phyloP scores from a whole-genome alignment of 257 asterid species.

The Nyctanthes arbortristis region DNA sequence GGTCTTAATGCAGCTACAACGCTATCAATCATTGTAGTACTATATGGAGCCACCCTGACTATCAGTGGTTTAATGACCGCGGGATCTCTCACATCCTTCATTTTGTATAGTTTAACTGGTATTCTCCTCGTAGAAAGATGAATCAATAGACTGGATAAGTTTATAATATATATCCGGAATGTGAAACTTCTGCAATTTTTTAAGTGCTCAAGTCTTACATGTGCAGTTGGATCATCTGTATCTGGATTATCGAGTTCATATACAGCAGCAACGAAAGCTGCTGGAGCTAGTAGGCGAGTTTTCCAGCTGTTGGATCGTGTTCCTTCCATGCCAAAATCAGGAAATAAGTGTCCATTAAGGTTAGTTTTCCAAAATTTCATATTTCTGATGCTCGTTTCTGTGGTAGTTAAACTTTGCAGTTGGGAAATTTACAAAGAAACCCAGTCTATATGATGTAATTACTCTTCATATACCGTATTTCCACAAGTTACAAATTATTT shows the following conservation, averaged over 20 bases:
- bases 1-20: constrained; percentile 61
- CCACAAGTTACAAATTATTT: too few species aligned
- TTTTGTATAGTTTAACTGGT: constrained; percentile 72
- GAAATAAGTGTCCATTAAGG: constrained; percentile 67
- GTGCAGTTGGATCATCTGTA: constrained; percentile 66
- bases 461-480: too few species aligned
- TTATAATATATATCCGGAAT: not conserved
- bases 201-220: not conserved
- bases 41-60: constrained; percentile 64
- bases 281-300: constrained; percentile 93
- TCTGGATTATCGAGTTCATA: constrained; percentile 70
- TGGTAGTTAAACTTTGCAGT: too few species aligned
- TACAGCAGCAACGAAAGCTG: constrained; percentile 84
- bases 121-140: not conserved
- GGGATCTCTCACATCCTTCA: constrained; percentile 67
- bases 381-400: too few species aligned
- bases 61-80: constrained; percentile 61
- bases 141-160: not conserved
- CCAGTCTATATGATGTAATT: not conserved
- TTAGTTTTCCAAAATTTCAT: too few species aligned
- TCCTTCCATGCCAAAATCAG: constrained; percentile 70
- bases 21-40: constrained; percentile 60
- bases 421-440: not conserved
- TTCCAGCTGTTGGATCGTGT: constrained; percentile 70
- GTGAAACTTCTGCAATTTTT: not conserved